phyloP scores from a whole-genome alignment of 1,284 basidiomycete species.

The Laetiporus sulphureus region DNA sequence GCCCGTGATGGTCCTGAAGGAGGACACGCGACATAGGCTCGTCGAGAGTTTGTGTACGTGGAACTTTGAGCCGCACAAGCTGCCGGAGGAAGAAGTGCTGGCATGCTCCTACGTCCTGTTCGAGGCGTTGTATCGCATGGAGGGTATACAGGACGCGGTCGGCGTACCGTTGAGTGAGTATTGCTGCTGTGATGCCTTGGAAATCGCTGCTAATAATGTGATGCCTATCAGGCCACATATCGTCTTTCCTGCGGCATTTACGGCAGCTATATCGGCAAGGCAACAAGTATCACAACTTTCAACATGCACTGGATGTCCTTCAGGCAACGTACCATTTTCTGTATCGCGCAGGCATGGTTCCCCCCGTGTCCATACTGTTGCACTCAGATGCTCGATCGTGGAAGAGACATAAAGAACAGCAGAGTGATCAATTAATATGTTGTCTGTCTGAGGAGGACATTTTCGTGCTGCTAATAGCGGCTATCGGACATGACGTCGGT shows the following conservation, averaged over 20 bases:
- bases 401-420: constrained; percentile 32
- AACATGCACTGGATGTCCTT: constrained; percentile 90
- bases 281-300: constrained; percentile 95
- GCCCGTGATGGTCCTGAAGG: constrained; percentile 24
- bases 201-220: constrained; percentile 1
- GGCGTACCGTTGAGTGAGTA: constrained; percentile 59
- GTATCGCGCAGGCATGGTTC: constrained; percentile 69
- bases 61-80: constrained; percentile 83
- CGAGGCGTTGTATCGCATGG: constrained; percentile 62
- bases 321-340: constrained; percentile 89
- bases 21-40: constrained; percentile 40
- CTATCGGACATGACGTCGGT: constrained; percentile 93
- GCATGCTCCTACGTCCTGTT: constrained; percentile 78
- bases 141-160: constrained; percentile 65
- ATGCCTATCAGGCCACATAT: constrained; percentile 52
- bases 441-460: constrained; percentile 63
- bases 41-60: constrained; percentile 69
- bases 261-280: constrained; percentile 80
- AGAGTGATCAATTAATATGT: constrained; percentile 41
- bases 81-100: constrained; percentile 76
- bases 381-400: constrained; percentile 37
- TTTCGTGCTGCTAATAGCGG: constrained; percentile 80
- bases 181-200: constrained; percentile 10
- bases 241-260: constrained; percentile 73
- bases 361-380: constrained; percentile 57